Evolutionary conservation across 2,329 filamentous ascomycete species (phyloP), one percentile per base, ranked within the genome.

Genomic region (Chrysosphaeria jannelii): DNA sequence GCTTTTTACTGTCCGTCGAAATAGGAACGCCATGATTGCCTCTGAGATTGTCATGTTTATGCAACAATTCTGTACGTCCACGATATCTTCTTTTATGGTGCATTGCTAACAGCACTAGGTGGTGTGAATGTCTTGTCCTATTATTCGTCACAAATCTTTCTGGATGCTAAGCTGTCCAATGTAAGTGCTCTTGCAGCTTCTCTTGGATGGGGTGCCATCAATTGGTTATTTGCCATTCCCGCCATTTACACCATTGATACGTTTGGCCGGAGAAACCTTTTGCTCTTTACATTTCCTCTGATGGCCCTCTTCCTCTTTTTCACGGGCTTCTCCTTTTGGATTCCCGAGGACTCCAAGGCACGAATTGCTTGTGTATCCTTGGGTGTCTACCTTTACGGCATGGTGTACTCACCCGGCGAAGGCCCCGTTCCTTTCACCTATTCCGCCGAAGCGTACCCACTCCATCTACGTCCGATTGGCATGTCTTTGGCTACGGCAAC

Each of bases 161-260:
- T 50, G 3, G 40, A 60, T 0, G 55, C 54, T 3, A 47, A 53
- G 1, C 56, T 63, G 26, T 41, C 39, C 7, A 44, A 50, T 13
- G 45, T 52, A 4, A 38, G 40, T 5, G 59, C 64, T 1, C 46
- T 70, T 3, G 41, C 51, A 5, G 59, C 58, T 1, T 66, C 60
- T 0, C 51, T 68, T 28, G 63, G 63, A 1, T 66, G 59, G 23
- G 64, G 64, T 3, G 43, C 64, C 23, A 52, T 68, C 34, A 68
- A 69, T 36, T 68, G 57, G 43, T 36, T 68, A 17, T 66, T 66
- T 29, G 60, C 62, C 1, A 44, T 65, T 8, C 59, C 59, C 0
- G 61, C 60, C 4, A 43, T 68, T 22, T 64, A 58, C 36, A 67
- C 61, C 5, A 70, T 70, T 30, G 65, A 72, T 34, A 66, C 55